These are phyloP conservation scores for Leishmania gerbilli DNA, from an alignment of 208 protist genomes.

Conservation along the genomic window DNA sequence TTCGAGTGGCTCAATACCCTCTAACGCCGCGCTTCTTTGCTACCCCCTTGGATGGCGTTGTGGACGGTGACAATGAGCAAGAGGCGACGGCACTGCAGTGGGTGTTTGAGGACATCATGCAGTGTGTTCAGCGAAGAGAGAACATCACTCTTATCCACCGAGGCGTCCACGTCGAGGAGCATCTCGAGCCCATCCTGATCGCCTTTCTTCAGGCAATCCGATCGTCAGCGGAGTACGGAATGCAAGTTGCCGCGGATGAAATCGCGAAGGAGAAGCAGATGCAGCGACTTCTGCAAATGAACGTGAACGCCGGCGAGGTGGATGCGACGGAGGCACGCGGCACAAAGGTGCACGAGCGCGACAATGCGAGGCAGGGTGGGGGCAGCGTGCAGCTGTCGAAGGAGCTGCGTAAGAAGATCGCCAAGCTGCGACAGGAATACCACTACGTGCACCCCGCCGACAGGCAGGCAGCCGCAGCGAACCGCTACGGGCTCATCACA, in stretches of 20 bases:
- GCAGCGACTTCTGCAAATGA: slow-evolving; percentile 86
- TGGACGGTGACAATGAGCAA: slow-evolving; percentile 45
- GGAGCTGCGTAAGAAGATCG: slow-evolving; percentile 48
- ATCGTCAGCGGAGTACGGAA: slow-evolving; percentile 77
- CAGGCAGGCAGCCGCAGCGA: slow-evolving; percentile 28
- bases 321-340: slow-evolving; percentile 28
- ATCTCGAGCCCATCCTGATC: slow-evolving; percentile 71
- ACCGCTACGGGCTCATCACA: slow-evolving; percentile 71
- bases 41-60: slow-evolving; percentile 63
- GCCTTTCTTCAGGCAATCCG: slow-evolving; percentile 59
- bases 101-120: slow-evolving; percentile 61
- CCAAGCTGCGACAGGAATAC: slow-evolving; percentile 46
- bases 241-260: slow-evolving; percentile 90
- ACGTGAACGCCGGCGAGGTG: slow-evolving; percentile 33
- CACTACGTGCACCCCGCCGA: slow-evolving; percentile 40
- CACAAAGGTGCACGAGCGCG: slow-evolving; percentile 18
- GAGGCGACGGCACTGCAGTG: slow-evolving; percentile 35
- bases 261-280: slow-evolving; percentile 91
- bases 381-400: slow-evolving; percentile 49
- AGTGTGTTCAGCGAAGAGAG: slow-evolving; percentile 67
- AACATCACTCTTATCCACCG: slow-evolving; percentile 88
- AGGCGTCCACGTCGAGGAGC: slow-evolving; percentile 51
- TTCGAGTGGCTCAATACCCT: slow-evolving; percentile 21
- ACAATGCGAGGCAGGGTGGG: slow-evolving; percentile 9
- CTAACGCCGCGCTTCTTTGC: slow-evolving; percentile 62